Evolutionary conservation across 2,329 filamentous ascomycete species (phyloP).

Genomic region (Chaetomium sp.): DNA sequence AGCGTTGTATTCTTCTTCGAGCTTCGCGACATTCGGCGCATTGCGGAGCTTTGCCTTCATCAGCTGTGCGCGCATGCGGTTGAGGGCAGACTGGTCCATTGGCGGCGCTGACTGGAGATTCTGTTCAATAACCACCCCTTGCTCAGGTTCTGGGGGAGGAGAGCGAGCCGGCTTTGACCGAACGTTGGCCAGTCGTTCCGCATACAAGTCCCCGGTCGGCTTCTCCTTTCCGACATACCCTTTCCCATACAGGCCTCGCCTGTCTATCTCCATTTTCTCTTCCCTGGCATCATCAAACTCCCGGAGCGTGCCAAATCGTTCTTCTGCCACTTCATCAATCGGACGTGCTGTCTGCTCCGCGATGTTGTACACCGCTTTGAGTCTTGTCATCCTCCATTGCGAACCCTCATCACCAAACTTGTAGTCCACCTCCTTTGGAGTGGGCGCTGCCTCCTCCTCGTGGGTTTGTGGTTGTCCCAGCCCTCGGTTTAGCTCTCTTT

Average conservation of each 20-base stretch:
- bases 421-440: slow-evolving; percentile 64
- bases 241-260: slow-evolving; percentile 73
- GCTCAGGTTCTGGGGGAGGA: slow-evolving; percentile 31
- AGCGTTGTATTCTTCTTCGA: slow-evolving; percentile 78
- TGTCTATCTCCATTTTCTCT: slow-evolving; percentile 84
- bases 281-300: slow-evolving; percentile 91
- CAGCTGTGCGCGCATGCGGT: slow-evolving; percentile 85
- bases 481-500: slow-evolving; percentile 69
- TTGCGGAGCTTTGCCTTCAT: slow-evolving; percentile 90
- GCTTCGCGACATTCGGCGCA: slow-evolving; percentile 63
- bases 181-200: slow-evolving; percentile 61
- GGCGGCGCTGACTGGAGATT: slow-evolving; percentile 40
- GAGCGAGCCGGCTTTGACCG: slow-evolving; percentile 30
- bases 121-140: slow-evolving; percentile 55
- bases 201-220: slow-evolving; percentile 79
- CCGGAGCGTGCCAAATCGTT: slow-evolving; percentile 72
- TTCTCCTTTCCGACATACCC: slow-evolving; percentile 81
- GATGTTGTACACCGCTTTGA: slow-evolving; percentile 75
- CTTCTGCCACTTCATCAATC: slow-evolving; percentile 75
- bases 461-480: slow-evolving; percentile 55
- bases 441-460: slow-evolving; percentile 46
- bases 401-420: slow-evolving; percentile 85
- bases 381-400: slow-evolving; percentile 93
- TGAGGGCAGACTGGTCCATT: slow-evolving; percentile 73
- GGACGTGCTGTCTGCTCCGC: slow-evolving; percentile 66